Conservation (phyloP, 306 rosid species). For the Cucumis hystrix region DNA sequence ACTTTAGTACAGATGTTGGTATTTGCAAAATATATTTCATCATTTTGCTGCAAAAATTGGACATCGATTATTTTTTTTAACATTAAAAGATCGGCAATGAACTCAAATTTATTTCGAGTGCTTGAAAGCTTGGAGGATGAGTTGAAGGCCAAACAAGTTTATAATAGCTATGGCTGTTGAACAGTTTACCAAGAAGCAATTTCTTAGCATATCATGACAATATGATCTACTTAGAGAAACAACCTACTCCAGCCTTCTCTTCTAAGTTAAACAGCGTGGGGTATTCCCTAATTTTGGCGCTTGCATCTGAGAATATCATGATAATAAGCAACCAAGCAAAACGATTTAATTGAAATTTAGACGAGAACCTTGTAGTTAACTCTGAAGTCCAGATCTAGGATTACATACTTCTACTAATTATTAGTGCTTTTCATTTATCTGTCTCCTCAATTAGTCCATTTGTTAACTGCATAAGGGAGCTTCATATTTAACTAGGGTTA, state of each 20-base stretch:
- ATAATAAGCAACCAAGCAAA: background rate
- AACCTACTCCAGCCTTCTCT: background rate
- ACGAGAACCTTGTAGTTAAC: background rate
- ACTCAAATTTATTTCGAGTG: background rate
- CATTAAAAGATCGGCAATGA: background rate
- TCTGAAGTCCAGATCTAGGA: too few species aligned
- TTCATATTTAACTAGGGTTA: conserved; percentile 18
- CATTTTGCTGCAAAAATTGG: background rate
- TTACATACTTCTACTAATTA: background rate
- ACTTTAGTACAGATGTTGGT: background rate
- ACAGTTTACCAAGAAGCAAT: background rate
- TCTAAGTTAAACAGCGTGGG: background rate
- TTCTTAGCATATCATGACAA: background rate
- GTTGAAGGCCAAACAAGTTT: background rate
- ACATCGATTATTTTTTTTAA: background rate
- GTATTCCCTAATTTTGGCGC: background rate
- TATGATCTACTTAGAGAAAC: background rate
- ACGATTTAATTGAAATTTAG: background rate
- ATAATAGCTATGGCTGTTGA: background rate
- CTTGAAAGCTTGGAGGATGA: background rate
- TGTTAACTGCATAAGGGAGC: conserved; percentile 3
- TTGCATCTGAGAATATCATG: background rate
- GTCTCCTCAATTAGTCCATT: background rate
- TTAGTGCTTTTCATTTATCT: background rate
- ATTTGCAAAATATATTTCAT: background rate